Evolutionary conservation across 2,329 filamentous ascomycete species (phyloP), one percentile per base, ranked within the genome.

Genomic region (Aspergillus sp.): DNA sequence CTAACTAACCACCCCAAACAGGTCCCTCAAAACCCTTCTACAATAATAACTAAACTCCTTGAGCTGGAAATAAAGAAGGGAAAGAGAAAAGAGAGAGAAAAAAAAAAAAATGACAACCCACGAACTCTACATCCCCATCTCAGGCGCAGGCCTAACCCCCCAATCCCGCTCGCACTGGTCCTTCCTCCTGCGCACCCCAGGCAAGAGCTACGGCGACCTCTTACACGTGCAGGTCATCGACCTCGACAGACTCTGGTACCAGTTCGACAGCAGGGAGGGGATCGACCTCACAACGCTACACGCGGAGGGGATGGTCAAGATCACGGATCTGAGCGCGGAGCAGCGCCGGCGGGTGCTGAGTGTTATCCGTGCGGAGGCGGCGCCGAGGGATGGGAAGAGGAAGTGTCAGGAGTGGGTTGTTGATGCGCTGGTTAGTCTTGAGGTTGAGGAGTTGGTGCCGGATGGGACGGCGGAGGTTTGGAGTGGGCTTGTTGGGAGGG

Each of bases 381-480:
- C 66, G 4, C 66, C 68, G 1, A 59, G 54, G 33, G 59, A 69
- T 54, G 64, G 64, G 6, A 59, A 39, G 25, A 33, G 56, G 15
- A 60, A 59, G 27, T 68, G 66, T 35, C 68, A 70, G 57, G 64
- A 70, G 54, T 69, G 67, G 66, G 56, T 63, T 17, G 65, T 68
- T 52, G 63, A 64, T 49, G 58, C 64, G 1, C 56, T 70, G 49
- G 47, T 69, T 19, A 57, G 64, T 5, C 52, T 69, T 40, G 67
- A 69, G 52, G 63, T 68, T 15, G 64, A 69, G 33, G 65, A 68
- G n/a, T 41, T 70, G 4, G 65, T 70, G 15, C 58, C 62, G 1
- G 5, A 59, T 23, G 67, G 65, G 15, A 68, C 66, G 25, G 62
- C 61, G 4, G 57, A 65, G 23, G 62, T 67, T 14, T 70, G 68